Evolutionary conservation across 2,329 filamentous ascomycete genomes (phyloP), one percentile per base, ranked within the genome.

Genomic region (Tricladium varicosporioides): DNA sequence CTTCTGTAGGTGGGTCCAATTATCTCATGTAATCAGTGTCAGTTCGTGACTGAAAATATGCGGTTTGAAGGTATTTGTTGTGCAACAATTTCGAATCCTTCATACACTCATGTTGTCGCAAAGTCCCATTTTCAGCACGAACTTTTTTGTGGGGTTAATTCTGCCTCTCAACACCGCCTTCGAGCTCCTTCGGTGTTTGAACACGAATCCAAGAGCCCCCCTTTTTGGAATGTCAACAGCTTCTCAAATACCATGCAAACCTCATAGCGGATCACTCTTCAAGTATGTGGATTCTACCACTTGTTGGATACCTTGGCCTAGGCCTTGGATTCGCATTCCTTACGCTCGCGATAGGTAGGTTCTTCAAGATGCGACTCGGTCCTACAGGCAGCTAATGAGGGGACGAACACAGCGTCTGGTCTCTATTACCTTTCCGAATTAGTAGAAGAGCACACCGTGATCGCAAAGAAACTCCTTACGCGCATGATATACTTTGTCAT

Each of bases 371-470:
- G 11, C 48, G 19, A 9, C 15, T 42, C 47, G n/a, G 15, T n/a
- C 15, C 8, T 36, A 52, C 52, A 27, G 51, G 15, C 64, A 53
- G 56, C 52, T 36, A 43, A 53, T 45, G 48, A 27, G 57, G 31
- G 51, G 40, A 45, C 15, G 50, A 5, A 8, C 59, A 48, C 68
- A 91, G 94, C 94, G 42, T 97, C 92, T n/a, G 94, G 94, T 40
- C 85, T 99, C 22, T 99, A 99, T 78, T 99, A 99, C 73, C 87
- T 99, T 53, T 97, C 93, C 19, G 94, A 99, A 74, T 86, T 97
- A 13, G 94, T 99, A 60, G 94, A 99, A 76, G 94, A 99, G 74
- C 93, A 99, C 71, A 97, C 93, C 3, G 93, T 97, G 10, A 75
- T 96, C 61, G 89, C 92, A 11, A 96, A 96, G 72, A 90, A 88